These are phyloP conservation scores for Rhodamnia rubescens DNA, from an alignment of 345 rosid genomes.

Conservation along the genomic window DNA sequence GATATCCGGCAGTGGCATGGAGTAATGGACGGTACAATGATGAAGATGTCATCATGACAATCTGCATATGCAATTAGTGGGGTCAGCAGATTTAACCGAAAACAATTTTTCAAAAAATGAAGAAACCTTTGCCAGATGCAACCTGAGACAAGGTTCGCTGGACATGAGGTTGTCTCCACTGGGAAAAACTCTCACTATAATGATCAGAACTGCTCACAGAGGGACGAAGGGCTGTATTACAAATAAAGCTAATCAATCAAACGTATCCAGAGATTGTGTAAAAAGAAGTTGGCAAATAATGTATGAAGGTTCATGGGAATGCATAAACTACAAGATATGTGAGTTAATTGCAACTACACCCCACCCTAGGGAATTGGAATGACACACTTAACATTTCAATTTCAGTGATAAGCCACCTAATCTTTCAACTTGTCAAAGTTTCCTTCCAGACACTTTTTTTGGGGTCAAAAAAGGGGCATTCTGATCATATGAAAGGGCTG, in stretches of 20 bases:
- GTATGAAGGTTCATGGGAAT: neutral
- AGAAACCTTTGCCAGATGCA: neutral
- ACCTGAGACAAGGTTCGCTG: slow-evolving; percentile 75
- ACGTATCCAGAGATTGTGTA: neutral
- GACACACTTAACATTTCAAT: neutral
- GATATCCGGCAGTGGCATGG: slow-evolving; percentile 64
- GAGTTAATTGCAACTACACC: neutral
- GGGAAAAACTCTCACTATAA: slow-evolving; percentile 50
- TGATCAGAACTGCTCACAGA: slow-evolving; percentile 36
- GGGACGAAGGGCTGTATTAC: slow-evolving; percentile 56
- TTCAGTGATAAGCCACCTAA: neutral
- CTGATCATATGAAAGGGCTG: neutral
- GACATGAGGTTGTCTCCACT: slow-evolving; percentile 60
- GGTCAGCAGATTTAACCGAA: slow-evolving; percentile 2
- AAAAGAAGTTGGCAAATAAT: neutral
- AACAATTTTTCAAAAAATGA: neutral
- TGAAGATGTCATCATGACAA: slow-evolving; percentile 54
- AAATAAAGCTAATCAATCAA: slow-evolving; percentile 5
- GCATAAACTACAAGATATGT: neutral
- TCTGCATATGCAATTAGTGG: slow-evolving; percentile 35
- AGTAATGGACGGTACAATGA: slow-evolving; percentile 52
- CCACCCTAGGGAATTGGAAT: neutral
- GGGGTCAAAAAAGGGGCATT: neutral
- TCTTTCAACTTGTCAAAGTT: neutral
- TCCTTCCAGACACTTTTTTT: neutral